Percentiles rank a stretch among this genome's conserved stretches.
These are phyloP conservation scores for Hypoxylon fuscum DNA, from an alignment of 495 filamentous ascomycete species.

Conservation along the genomic window DNA sequence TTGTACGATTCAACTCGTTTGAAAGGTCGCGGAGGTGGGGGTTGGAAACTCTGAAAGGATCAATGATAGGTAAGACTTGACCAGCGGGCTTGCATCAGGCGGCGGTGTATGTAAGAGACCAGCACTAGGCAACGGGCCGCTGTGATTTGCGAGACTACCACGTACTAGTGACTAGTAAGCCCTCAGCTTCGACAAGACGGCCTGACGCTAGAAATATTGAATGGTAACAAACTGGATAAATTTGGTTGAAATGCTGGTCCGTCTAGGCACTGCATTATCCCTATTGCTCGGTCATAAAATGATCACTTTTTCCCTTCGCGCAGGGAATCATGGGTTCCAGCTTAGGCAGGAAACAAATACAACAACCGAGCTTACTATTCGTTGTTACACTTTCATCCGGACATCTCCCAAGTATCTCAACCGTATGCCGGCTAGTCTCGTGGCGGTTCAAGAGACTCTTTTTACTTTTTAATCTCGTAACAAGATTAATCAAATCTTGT, in stretches of 20 bases:
- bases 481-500: conserved; percentile 35
- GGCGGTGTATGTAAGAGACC: conserved; percentile 19
- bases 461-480: conserved; percentile 38
- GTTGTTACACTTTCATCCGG: conserved; percentile 22
- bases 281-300: conserved; percentile 12
- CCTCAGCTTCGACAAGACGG: conserved; percentile 21
- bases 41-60: background rate
- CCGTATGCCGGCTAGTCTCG: conserved; percentile 12
- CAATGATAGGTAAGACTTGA: conserved; percentile 22
- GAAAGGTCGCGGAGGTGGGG: conserved; percentile 11
- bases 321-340: conserved; percentile 5
- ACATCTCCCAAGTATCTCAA: conserved; percentile 22
- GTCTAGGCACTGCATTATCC: conserved; percentile 30
- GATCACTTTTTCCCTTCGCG: background rate
- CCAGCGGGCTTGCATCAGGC: conserved; percentile 9
- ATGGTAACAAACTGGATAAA: conserved; percentile 36
- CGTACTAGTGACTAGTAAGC: conserved; percentile 36
- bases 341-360: conserved; percentile 19
- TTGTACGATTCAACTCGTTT: conserved; percentile 7
- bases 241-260: conserved; percentile 28
- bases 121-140: conserved; percentile 25
- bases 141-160: conserved; percentile 26
- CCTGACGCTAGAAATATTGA: conserved; percentile 25
- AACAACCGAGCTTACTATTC: conserved; percentile 40
- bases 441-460: conserved; percentile 3